Percentiles rank a stretch among this genome's conserved stretches.
These are phyloP conservation scores for Aurinia saxatilis DNA, from an alignment of 345 rosid species.

Conservation along the genomic window DNA sequence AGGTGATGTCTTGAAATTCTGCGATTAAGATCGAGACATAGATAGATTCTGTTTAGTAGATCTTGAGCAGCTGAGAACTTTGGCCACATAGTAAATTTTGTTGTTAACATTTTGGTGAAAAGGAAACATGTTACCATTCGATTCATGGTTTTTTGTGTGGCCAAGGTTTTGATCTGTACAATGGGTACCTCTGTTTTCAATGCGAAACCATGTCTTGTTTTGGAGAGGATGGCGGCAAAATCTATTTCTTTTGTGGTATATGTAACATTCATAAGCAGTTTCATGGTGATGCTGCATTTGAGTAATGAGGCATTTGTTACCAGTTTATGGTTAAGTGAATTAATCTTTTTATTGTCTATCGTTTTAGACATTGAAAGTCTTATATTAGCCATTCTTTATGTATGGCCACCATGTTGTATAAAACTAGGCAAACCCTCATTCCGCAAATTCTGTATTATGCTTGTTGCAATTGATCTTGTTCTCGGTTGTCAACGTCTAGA, in stretches of 20 bases:
- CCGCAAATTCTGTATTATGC: not conserved
- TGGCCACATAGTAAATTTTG: not conserved
- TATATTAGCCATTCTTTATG: not conserved
- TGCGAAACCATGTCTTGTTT: not conserved
- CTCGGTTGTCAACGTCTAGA: not conserved
- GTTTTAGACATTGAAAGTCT: conserved; percentile 1
- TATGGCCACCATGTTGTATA: not conserved
- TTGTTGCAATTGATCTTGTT: conserved; percentile 5
- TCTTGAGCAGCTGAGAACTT: not conserved
- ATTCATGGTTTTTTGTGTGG: not conserved
- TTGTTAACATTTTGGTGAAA: not conserved
- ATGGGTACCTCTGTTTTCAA: not conserved
- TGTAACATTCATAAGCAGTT: not conserved
- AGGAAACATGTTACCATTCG: not conserved
- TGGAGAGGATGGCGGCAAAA: not conserved
- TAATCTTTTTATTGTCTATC: not conserved
- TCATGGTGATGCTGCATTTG: conserved; percentile 11
- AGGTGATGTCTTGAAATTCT: not conserved
- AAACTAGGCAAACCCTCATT: not conserved
- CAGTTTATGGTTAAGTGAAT: not conserved
- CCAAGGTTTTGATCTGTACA: not conserved
- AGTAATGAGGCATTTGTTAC: not conserved
- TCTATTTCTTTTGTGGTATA: not conserved
- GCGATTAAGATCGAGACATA: no score
- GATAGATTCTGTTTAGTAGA: conserved; percentile 10